phyloP scores from a whole-genome alignment of 306 rosid species.

The Arachis stenosperma region DNA sequence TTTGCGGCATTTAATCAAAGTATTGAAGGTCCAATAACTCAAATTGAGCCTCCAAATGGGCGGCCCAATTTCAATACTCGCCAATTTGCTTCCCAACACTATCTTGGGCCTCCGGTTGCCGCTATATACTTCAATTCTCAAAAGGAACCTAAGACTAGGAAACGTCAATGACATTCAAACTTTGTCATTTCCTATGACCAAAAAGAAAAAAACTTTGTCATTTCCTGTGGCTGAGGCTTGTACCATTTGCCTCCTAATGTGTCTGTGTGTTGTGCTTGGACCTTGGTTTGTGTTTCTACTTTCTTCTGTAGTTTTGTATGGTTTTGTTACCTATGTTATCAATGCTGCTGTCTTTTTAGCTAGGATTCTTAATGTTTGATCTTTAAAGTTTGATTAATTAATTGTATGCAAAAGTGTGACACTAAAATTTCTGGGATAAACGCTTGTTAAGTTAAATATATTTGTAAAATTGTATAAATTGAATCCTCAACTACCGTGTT shows the following conservation, averaged over 20 bases:
- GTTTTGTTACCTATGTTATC: background rate
- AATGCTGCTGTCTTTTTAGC: background rate
- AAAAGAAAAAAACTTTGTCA: background rate
- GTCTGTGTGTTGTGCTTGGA: background rate
- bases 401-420: too few species aligned
- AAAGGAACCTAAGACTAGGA: slow-evolving; percentile 41
- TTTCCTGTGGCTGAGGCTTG: background rate
- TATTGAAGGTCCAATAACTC: slow-evolving; percentile 6
- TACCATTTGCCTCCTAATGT: too few species aligned
- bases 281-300: background rate
- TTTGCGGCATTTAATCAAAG: slow-evolving; percentile 45
- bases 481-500: background rate
- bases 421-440: too few species aligned
- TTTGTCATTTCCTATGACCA: background rate
- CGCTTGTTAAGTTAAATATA: background rate
- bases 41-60: background rate
- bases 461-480: too few species aligned
- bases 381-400: background rate
- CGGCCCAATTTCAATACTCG: slow-evolving; percentile 48
- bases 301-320: background rate
- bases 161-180: background rate
- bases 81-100: slow-evolving; percentile 41
- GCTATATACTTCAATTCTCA: slow-evolving; percentile 53
- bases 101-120: slow-evolving; percentile 50
- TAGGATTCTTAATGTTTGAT: background rate